These are phyloP conservation scores for Mrakia frigida DNA, from an alignment of 768 basidiomycete genomes.

Conservation along the genomic window DNA sequence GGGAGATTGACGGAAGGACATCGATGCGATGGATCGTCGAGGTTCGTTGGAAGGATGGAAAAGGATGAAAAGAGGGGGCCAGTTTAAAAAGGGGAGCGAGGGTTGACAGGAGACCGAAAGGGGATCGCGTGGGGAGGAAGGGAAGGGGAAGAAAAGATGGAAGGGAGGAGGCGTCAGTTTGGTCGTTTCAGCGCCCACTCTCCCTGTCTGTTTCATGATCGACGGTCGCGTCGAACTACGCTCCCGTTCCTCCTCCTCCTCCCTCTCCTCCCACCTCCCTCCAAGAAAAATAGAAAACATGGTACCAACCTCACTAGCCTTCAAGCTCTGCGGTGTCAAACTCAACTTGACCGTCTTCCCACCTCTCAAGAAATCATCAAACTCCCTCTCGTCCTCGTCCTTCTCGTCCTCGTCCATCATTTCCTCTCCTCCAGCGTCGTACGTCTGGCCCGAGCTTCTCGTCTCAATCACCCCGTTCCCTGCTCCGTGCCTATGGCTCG, in stretches of 20 bases:
- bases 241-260: neutral
- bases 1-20: neutral
- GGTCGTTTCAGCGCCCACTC: neutral
- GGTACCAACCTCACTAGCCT: conserved; percentile 16
- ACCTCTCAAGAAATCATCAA: conserved; percentile 25
- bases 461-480: neutral
- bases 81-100: neutral
- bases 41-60: neutral
- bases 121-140: neutral
- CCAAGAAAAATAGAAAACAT: neutral
- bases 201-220: neutral
- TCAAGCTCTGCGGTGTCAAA: conserved; percentile 23
- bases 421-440: neutral
- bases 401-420: neutral
- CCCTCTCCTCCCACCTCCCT: too few species aligned
- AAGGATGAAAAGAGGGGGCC: neutral
- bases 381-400: conserved; percentile 12
- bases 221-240: neutral
- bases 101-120: neutral
- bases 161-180: neutral
- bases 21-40: neutral
- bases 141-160: neutral
- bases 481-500: neutral
- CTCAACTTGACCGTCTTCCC: conserved; percentile 25
- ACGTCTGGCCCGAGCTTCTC: neutral